Percentiles rank a stretch among this genome's conserved stretches.
phyloP scores from a whole-genome alignment of 2,329 filamentous ascomycete genomes.

The Penicillium fuscoglaucum region DNA sequence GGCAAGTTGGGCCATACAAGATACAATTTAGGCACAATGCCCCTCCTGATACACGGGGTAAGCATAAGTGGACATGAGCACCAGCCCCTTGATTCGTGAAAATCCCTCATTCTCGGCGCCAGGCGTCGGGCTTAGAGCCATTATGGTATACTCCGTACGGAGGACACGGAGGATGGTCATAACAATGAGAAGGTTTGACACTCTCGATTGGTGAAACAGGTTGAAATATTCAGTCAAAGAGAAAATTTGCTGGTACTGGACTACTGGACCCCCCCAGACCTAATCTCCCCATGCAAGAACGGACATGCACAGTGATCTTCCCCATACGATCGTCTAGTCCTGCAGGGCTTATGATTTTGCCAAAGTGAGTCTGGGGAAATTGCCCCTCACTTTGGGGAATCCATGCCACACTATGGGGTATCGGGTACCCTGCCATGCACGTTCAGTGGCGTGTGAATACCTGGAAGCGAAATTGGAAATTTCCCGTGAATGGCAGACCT shows the following conservation, averaged over 20 bases:
- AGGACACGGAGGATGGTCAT: neutral
- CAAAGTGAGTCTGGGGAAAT: slow-evolving; percentile 13
- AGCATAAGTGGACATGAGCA: slow-evolving; percentile 5
- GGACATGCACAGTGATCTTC: neutral
- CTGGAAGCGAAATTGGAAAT: slow-evolving; percentile 12
- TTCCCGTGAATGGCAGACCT: slow-evolving; percentile 3
- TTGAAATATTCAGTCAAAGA: neutral
- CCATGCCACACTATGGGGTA: neutral
- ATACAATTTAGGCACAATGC: neutral
- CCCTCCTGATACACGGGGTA: slow-evolving; percentile 16
- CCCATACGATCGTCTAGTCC: slow-evolving; percentile 16
- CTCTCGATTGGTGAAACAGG: neutral
- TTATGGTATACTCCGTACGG: neutral
- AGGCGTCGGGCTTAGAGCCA: neutral
- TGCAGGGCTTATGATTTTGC: slow-evolving; percentile 12
- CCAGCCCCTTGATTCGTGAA: slow-evolving; percentile 4
- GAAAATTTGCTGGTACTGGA: neutral
- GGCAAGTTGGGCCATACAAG: neutral
- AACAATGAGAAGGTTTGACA: neutral
- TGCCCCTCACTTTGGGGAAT: slow-evolving; percentile 14
- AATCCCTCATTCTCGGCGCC: slow-evolving; percentile 6
- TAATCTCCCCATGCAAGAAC: neutral
- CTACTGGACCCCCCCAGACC: neutral
- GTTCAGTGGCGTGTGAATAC: slow-evolving; percentile 15
- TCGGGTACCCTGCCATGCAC: neutral